phyloP scores from a whole-genome alignment of 78 protist species.

The Protostelium mycophagum region DNA sequence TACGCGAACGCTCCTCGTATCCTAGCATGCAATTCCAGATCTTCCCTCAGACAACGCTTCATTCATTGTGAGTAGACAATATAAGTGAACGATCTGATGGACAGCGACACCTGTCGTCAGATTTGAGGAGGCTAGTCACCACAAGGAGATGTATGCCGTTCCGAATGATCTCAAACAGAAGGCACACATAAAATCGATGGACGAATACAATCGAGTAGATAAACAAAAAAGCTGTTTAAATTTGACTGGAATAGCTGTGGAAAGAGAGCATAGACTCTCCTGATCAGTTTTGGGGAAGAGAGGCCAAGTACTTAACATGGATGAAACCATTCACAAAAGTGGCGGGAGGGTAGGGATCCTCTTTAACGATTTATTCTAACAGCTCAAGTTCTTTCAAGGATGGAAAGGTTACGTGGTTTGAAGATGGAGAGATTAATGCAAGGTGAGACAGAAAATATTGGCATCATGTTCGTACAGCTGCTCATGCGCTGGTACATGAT shows the following conservation, averaged over 20 bases:
- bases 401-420: conserved; percentile 80
- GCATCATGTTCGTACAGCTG: neutral
- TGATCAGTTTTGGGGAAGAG: conserved; percentile 43
- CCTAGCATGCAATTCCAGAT: too few relatives aligned
- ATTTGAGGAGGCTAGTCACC: neutral
- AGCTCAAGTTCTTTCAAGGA: conserved; percentile 48
- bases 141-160: neutral
- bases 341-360: conserved; percentile 22
- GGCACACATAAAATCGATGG: neutral
- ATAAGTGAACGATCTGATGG: too few relatives aligned
- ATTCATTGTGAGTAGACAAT: too few relatives aligned
- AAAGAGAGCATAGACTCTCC: conserved; percentile 31
- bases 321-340: conserved; percentile 47
- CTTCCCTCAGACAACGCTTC: too few relatives aligned
- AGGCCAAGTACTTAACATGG: conserved; percentile 49
- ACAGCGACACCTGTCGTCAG: too few relatives aligned
- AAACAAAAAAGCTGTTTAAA: neutral
- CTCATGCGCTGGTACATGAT: too few relatives aligned
- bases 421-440: conserved; percentile 78
- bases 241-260: conserved; percentile 12
- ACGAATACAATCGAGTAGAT: neutral
- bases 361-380: neutral
- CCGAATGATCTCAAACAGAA: neutral
- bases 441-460: conserved; percentile 7
- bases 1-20: too few relatives aligned